These are phyloP conservation scores for Apiospora pterosperma DNA, from an alignment of 2,329 filamentous ascomycete genomes.

Conservation along the genomic window DNA sequence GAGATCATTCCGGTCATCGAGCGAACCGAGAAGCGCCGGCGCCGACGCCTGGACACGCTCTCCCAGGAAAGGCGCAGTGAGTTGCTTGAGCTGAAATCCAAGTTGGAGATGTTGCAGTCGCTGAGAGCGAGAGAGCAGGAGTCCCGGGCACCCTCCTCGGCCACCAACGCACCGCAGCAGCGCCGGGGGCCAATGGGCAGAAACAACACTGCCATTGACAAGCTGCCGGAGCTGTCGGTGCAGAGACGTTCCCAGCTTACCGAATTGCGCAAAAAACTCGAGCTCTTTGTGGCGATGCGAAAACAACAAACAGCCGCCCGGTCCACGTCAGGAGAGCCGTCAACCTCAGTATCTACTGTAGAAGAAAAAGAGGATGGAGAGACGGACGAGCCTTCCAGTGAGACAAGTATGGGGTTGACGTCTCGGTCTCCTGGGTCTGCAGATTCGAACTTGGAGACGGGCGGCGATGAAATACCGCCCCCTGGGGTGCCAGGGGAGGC, in stretches of 20 bases:
- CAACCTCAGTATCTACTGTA: not conserved
- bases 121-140: not conserved
- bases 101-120: not conserved
- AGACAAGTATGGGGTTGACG: not conserved
- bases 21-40: not conserved
- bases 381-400: not conserved
- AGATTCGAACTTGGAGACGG: not conserved
- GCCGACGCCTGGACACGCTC: not conserved
- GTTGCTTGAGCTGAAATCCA: not conserved
- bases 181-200: not conserved
- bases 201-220: not conserved
- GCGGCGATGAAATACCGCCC: not conserved
- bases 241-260: not conserved
- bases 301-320: not conserved
- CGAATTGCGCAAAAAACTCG: not conserved
- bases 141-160: not conserved
- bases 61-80: not conserved
- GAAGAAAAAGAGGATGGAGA: not conserved
- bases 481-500: not conserved
- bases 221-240: not conserved
- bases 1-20: not conserved
- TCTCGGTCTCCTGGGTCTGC: not conserved
- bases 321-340: not conserved
- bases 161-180: not conserved
- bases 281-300: not conserved